These are phyloP conservation scores for Fusarium luffae DNA, from an alignment of 2,329 filamentous ascomycete species.

Conservation along the genomic window DNA sequence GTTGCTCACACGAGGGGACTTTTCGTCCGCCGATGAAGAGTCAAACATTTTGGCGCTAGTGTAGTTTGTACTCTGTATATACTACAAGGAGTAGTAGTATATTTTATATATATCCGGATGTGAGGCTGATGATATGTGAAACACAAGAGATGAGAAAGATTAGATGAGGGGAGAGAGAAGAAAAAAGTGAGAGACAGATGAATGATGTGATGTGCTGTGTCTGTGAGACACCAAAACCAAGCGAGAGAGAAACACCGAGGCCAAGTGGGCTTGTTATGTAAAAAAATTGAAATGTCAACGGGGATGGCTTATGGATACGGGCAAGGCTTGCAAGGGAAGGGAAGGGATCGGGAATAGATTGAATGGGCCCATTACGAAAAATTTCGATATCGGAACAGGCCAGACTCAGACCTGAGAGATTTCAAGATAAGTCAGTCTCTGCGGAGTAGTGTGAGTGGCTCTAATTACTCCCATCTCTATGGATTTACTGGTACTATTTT, in stretches of 20 bases:
- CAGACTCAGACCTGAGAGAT: slow-evolving; percentile 2
- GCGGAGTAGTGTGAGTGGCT: slow-evolving; percentile 18
- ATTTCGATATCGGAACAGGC: slow-evolving; percentile 26
- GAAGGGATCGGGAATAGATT: slow-evolving; percentile 32
- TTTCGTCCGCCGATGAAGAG: slow-evolving; percentile 44
- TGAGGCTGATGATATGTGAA: slow-evolving; percentile 11
- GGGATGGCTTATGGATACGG: slow-evolving; percentile 23
- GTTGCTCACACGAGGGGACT: slow-evolving; percentile 45
- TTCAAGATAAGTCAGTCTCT: neutral
- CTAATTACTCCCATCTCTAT: neutral
- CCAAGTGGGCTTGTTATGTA: slow-evolving; percentile 47
- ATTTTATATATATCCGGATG: neutral
- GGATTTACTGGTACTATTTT: neutral
- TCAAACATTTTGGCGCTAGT: slow-evolving; percentile 35
- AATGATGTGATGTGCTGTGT: slow-evolving; percentile 2
- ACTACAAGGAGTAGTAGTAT: too few species aligned
- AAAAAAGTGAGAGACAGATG: neutral
- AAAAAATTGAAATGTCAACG: slow-evolving; percentile 38
- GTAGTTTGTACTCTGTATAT: neutral
- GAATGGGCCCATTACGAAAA: slow-evolving; percentile 44
- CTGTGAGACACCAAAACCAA: slow-evolving; percentile 12
- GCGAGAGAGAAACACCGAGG: slow-evolving; percentile 10
- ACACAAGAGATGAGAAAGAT: neutral
- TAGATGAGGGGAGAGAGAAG: slow-evolving; percentile 2
- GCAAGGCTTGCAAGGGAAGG: neutral